Base-by-base conservation (phyloP, 129 eudicot species). In the Chrysanthemum lavandulifolium region DNA sequence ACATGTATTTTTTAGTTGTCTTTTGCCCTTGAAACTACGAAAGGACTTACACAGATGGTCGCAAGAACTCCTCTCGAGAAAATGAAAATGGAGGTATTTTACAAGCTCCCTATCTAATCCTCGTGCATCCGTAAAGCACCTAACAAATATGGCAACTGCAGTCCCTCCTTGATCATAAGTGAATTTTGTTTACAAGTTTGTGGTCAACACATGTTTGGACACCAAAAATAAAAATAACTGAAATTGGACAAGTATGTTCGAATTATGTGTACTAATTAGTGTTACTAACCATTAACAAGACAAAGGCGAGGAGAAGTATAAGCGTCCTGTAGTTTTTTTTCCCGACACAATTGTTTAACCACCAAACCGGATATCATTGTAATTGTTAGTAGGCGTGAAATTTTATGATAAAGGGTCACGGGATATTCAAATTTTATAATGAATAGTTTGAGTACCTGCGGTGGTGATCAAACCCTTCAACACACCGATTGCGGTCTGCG, bases 401-500 rank as follows among this genome's bases (percentile, higher is more conserved):
- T 55, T 43, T 56, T 29, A 40, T 29, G 45, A 71, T 14, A 9
- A 15, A 61, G 48, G 23, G 53, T 54, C 61, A 10, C 25, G 15
- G 47, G 21, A 25, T 8, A 21, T 40, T 2, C 5, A 31, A 31
- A 31, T 2, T 57, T 1, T 1, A 60, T 51, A 47, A 59, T 4
- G 10, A 61, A 19, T 19, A 19, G 21, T 19, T 19, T 19, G 21
- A 19, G 80, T 87, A 83, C 98, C 96, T 82, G 87, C 98, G 89
- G 81, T 93, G 98, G 80, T 93, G 98, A 84, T 93, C 98, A 78
- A 93, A 93, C 54, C 97, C 98, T 75, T 93, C 96, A 61, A 93
- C 96, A 62, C 98, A 93, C 15, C 96, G 88, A 72, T 93, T 87
- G 82, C 98, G 59, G 95, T 89, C 98, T 78, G 78, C 98, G n/a